These are phyloP conservation scores for Boletus austroedulis DNA, from an alignment of 1,284 basidiomycete species.

Conservation along the genomic window DNA sequence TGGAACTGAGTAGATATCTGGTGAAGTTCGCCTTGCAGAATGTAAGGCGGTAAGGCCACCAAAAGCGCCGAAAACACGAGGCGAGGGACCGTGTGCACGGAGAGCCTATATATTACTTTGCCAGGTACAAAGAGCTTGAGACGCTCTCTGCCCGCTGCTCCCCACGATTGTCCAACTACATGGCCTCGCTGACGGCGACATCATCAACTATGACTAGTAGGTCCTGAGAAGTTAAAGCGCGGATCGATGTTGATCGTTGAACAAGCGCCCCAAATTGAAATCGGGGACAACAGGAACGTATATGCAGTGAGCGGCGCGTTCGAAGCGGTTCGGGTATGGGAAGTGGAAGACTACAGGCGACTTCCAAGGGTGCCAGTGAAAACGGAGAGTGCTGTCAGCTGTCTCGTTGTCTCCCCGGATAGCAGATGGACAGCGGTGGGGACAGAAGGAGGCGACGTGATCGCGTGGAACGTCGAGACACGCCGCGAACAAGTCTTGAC, in stretches of 20 bases:
- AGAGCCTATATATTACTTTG: not conserved
- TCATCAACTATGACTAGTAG: not conserved
- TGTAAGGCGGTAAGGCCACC: no score
- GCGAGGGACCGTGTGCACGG: not conserved
- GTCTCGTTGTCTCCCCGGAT: not conserved
- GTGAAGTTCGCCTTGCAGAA: no score
- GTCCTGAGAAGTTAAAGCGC: not conserved
- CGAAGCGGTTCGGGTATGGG: not conserved
- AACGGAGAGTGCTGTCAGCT: not conserved
- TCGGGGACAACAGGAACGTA: not conserved
- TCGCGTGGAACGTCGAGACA: not conserved
- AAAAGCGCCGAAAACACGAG: not conserved
- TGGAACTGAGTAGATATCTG: no score
- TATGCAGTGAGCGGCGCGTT: not conserved
- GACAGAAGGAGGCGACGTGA: not conserved
- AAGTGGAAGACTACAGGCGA: not conserved
- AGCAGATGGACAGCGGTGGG: not conserved
- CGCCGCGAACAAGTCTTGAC: not conserved
- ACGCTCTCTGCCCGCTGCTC: not conserved
- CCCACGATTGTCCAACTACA: not conserved
- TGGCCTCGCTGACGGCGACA: not conserved
- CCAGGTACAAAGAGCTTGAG: no score
- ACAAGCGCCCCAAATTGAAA: not conserved
- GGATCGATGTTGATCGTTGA: not conserved
- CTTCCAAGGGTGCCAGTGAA: not conserved